Evolutionary conservation across 78 protist genomes (phyloP).

Genomic region (Monosiga brevicollis): DNA sequence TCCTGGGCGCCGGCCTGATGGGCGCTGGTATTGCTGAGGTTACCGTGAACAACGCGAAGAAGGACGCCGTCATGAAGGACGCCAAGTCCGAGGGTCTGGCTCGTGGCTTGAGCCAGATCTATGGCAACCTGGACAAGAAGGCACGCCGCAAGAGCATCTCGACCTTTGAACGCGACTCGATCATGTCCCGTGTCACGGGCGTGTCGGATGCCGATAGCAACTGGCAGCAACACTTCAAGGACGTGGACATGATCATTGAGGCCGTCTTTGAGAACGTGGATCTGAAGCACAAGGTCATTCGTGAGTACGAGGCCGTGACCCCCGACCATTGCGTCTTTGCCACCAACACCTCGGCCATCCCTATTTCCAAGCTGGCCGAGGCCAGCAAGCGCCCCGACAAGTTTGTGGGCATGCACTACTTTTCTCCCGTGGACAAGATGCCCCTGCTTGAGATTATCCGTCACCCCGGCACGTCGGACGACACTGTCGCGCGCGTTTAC

Average conservation of each 20-base stretch:
- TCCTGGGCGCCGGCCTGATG: constrained; percentile 83
- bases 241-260: constrained; percentile 51
- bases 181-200: constrained; percentile 1
- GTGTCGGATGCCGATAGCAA: not conserved
- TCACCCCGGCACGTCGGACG: constrained; percentile 18
- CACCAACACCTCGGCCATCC: constrained; percentile 73
- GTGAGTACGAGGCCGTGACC: constrained; percentile 29
- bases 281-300: constrained; percentile 53
- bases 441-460: constrained; percentile 67
- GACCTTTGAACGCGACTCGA: constrained; percentile 10
- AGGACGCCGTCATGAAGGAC: constrained; percentile 31
- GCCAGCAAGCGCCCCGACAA: constrained; percentile 36
- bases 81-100: constrained; percentile 16
- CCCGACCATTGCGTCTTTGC: constrained; percentile 47
- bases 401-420: constrained; percentile 81
- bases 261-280: constrained; percentile 66
- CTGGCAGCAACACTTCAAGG: not conserved
- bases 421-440: constrained; percentile 79
- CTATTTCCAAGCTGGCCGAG: constrained; percentile 49
- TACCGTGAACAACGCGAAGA: constrained; percentile 13
- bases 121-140: not conserved
- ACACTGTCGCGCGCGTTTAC: constrained; percentile 38
- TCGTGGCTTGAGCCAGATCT: constrained; percentile 40
- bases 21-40: constrained; percentile 71
- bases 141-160: constrained; percentile 14